These are phyloP conservation scores for Handroanthus guayacan DNA, from an alignment of 257 asterid species.

Conservation along the genomic window DNA sequence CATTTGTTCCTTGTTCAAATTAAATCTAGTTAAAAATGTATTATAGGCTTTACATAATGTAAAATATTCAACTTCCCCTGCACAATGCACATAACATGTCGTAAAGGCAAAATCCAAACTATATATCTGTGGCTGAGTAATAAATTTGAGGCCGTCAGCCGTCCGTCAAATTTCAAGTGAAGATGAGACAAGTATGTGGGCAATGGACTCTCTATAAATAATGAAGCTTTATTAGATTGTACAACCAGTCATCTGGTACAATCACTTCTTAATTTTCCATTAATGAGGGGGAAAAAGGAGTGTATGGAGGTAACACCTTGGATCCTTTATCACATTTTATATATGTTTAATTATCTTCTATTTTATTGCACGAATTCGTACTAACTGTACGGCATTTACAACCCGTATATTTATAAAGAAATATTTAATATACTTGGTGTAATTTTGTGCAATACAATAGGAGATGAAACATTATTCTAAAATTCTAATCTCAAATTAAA, in stretches of 20 bases:
- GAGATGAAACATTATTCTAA: no score
- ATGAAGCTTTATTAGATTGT: not conserved
- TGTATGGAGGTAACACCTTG: not conserved
- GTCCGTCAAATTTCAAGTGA: constrained; percentile 4
- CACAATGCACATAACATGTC: not conserved
- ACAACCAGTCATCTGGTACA: not conserved
- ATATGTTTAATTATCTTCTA: no score
- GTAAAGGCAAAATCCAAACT: not conserved
- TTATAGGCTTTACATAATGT: not conserved
- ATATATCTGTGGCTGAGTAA: not conserved
- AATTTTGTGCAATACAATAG: no score
- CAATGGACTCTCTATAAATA: not conserved
- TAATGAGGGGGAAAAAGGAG: not conserved
- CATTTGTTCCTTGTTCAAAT: no score
- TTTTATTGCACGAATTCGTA: no score
- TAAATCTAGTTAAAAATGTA: not conserved
- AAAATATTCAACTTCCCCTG: constrained; percentile 16
- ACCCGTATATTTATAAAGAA: no score
- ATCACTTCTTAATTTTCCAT: not conserved
- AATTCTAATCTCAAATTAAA: no score
- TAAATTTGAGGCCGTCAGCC: not conserved
- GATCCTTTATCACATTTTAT: no score
- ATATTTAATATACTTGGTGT: no score
- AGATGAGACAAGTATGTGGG: not conserved
- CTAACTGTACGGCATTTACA: no score